A percentile compares a stretch with the other conserved stretches of the same genome.
phyloP scores from a whole-genome alignment of 257 asterid species.

The Echium plantagineum region DNA sequence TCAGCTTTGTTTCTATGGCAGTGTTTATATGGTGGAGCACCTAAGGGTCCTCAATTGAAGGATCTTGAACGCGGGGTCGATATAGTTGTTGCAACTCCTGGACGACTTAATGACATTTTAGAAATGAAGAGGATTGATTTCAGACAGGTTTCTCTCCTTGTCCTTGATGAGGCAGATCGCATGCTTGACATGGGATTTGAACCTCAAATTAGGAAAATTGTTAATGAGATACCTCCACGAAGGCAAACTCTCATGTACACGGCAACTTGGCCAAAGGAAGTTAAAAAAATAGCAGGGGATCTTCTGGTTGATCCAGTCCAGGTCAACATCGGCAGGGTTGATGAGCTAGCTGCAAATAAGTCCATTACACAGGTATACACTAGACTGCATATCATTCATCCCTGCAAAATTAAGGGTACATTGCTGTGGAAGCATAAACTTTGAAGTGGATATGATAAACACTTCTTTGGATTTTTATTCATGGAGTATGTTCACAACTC shows the following conservation, averaged over 20 bases:
- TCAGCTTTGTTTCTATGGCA: conserved; percentile 25
- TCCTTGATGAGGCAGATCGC: conserved; percentile 98
- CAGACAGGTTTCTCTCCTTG: conserved; percentile 84
- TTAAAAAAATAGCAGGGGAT: conserved; percentile 80
- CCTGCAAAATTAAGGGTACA: not conserved
- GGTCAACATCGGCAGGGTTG: conserved; percentile 91
- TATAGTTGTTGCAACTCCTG: conserved; percentile 95
- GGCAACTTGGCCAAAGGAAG: conserved; percentile 99
- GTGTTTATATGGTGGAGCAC: conserved; percentile 98
- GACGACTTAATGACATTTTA: conserved; percentile 94
- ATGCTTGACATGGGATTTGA: conserved; percentile 99
- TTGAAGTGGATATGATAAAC: too few relatives aligned
- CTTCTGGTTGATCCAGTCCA: conserved; percentile 80
- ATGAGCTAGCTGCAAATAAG: conserved; percentile 88
- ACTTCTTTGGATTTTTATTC: too few relatives aligned
- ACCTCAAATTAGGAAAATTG: conserved; percentile 96
- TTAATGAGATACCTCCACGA: conserved; percentile 82
- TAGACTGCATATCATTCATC: not conserved
- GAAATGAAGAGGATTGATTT: conserved; percentile 90
- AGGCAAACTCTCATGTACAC: conserved; percentile 99
- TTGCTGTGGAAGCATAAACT: not conserved
- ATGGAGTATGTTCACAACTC: not conserved
- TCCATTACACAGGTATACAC: conserved; percentile 85
- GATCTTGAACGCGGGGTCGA: conserved; percentile 92
- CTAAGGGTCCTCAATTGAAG: conserved; percentile 75